Conservation (phyloP, 331 rosid species). For the Acacia pycnantha region DNA sequence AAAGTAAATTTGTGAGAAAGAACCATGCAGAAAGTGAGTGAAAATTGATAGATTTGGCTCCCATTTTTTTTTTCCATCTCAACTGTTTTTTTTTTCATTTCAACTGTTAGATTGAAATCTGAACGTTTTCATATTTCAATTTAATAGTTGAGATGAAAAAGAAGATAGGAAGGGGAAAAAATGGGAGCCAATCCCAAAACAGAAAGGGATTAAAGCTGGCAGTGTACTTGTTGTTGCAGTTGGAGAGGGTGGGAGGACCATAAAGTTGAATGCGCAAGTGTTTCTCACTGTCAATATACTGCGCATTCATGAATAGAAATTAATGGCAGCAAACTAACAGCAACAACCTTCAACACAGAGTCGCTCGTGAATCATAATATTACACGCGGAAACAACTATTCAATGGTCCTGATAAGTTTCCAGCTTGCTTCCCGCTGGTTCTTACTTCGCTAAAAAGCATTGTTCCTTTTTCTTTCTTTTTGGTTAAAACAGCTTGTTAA, state of each 20-base stretch:
- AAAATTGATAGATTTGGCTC: too few relatives aligned
- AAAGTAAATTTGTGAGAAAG: background rate
- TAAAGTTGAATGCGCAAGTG: background rate
- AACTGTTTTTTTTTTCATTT: too few relatives aligned
- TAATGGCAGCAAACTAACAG: background rate
- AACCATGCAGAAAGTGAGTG: too few relatives aligned
- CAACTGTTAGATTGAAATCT: too few relatives aligned
- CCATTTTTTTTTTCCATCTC: too few relatives aligned
- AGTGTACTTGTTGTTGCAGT: background rate
- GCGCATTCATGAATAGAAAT: background rate
- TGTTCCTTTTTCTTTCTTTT: background rate
- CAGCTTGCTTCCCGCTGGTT: background rate
- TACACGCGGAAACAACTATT: background rate
- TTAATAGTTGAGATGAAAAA: too few relatives aligned
- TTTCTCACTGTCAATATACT: background rate
- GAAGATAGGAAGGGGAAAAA: too few relatives aligned
- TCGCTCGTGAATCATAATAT: constrained; percentile 1
- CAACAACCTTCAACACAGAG: constrained; percentile 14
- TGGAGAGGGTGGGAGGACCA: background rate
- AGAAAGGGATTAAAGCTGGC: background rate
- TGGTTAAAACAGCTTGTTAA: background rate
- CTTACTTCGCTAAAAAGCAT: background rate
- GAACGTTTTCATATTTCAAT: too few relatives aligned
- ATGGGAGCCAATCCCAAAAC: too few relatives aligned
- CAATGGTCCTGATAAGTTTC: background rate